Evolutionary conservation across 2,329 filamentous ascomycete species (phyloP).

Genomic region (Knoxdaviesia proteae): DNA sequence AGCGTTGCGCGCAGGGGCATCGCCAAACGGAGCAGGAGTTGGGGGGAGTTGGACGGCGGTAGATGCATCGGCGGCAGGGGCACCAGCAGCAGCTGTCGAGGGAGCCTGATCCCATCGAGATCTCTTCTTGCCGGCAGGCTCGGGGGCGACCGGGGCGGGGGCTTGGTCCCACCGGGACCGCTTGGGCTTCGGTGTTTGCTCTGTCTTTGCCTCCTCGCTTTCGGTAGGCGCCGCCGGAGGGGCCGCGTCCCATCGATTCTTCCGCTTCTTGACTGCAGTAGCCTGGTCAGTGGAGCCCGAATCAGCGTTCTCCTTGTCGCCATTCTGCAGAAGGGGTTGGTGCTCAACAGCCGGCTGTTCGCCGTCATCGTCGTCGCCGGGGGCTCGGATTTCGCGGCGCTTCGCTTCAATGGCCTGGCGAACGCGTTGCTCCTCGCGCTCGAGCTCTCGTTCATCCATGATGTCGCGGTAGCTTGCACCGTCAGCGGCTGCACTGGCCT

Average conservation of each 20-base stretch:
- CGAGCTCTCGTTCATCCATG: constrained; percentile 77
- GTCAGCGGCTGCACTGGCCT: constrained; percentile 44
- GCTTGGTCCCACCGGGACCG: constrained; percentile 79
- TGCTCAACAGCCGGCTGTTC: constrained; percentile 24
- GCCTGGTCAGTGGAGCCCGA: constrained; percentile 44
- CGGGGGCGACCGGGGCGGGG: constrained; percentile 32
- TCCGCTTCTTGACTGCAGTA: constrained; percentile 53
- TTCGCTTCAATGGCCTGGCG: constrained; percentile 61
- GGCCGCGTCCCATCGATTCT: constrained; percentile 82
- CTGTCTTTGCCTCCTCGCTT: constrained; percentile 22
- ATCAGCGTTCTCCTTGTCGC: constrained; percentile 53
- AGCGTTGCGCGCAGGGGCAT: constrained; percentile 65
- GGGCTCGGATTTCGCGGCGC: constrained; percentile 31
- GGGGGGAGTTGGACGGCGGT: constrained; percentile 60
- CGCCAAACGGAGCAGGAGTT: constrained; percentile 45
- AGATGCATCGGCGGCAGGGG: constrained; percentile 35
- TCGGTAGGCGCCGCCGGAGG: constrained; percentile 24
- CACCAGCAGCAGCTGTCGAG: constrained; percentile 54
- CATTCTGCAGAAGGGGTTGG: constrained; percentile 53
- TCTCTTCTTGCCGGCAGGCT: constrained; percentile 44
- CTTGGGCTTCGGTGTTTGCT: constrained; percentile 41
- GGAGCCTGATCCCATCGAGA: constrained; percentile 89
- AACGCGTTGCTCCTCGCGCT: constrained; percentile 83
- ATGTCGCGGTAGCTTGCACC: constrained; percentile 72
- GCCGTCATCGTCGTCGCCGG: constrained; percentile 28